Evolutionary conservation across 2,329 filamentous ascomycete species (phyloP), one percentile per base, ranked within the genome.

Genomic region (Phyllosticta citribraziliensis): DNA sequence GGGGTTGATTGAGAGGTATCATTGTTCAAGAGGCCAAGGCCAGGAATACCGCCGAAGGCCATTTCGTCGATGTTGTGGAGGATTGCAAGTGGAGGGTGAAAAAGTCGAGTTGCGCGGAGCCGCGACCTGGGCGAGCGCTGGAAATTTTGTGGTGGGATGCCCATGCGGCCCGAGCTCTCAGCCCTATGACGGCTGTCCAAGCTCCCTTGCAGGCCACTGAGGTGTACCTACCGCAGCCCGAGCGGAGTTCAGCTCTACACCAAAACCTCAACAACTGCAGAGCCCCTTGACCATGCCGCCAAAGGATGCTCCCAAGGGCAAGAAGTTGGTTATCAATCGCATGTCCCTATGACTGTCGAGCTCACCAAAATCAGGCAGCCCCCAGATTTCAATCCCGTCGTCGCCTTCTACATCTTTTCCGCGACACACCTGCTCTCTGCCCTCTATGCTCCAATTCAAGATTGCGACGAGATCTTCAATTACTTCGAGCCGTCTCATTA

Each of bases 401-500:
- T 84, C 55, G 88, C 88, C 12, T 95, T 97, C 72, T 94, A 88
- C 70, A 75, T 90, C 65, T 94, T 95, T 72, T 78, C 95, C 54
- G 78, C 79, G 30, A 86, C 88, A 65, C 91, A 91, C 70, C 66
- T 88, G 19, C 68, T 93, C 22, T 89, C 93, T 6, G 94, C 93
- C 11, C 70, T 88, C 33, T 93, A 87, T 72, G 87, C 91, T 1
- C 94, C 94, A 0, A 96, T 99, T 66, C 92, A 97, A 73, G 94
- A 99, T 75, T 99, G 94, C 72, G 94, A 99, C 69, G 94, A 99
- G 78, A 93, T 93, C 11, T 99, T 96, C 82, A 99, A 99, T 74
- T 99, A 96, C 79, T 99, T 93, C 91, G 94, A 99, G 70, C 93
- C 94, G 0, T 86, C 92, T 0, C 94, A 99, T 75, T 99, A 97